A percentile compares a stretch with the other conserved stretches of the same genome.
These are phyloP conservation scores for Limonium bicolor DNA, from an alignment of 148 eudicot genomes.

Conservation along the genomic window DNA sequence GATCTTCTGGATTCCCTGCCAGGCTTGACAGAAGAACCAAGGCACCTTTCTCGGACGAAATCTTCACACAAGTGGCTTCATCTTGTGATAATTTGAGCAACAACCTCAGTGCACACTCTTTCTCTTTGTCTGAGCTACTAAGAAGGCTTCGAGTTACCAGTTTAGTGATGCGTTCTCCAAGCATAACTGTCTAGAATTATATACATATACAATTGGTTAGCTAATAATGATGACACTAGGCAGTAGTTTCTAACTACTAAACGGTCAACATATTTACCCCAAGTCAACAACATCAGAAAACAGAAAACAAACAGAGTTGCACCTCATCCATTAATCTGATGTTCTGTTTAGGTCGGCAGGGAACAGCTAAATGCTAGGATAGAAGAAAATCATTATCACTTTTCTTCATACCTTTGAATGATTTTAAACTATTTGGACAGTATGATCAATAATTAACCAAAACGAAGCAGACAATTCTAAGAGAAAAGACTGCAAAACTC, in stretches of 20 bases:
- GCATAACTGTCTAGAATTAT: constrained; percentile 31
- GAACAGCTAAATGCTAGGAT: too few relatives aligned
- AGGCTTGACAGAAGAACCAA: constrained; percentile 47
- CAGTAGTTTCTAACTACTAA: too few relatives aligned
- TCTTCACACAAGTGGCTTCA: constrained; percentile 31
- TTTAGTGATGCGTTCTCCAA: constrained; percentile 41
- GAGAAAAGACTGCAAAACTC: constrained; percentile 6
- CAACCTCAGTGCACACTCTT: constrained; percentile 40
- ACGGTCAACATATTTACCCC: too few relatives aligned
- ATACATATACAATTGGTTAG: too few relatives aligned
- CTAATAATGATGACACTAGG: too few relatives aligned
- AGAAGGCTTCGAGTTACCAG: constrained; percentile 41
- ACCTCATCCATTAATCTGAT: too few relatives aligned
- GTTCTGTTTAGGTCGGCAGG: too few relatives aligned
- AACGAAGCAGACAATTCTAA: not conserved
- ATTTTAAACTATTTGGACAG: too few relatives aligned
- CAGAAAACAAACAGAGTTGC: too few relatives aligned
- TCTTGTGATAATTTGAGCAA: constrained; percentile 36
- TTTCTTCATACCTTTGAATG: too few relatives aligned
- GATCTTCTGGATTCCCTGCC: constrained; percentile 50
- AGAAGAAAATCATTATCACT: too few relatives aligned
- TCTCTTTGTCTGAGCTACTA: constrained; percentile 46
- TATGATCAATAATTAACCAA: not conserved
- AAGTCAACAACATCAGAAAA: too few relatives aligned
- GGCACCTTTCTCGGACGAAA: constrained; percentile 65